These are phyloP conservation scores for Aspergillus thermomutatus DNA, from an alignment of 2,329 filamentous ascomycete species.

Conservation along the genomic window DNA sequence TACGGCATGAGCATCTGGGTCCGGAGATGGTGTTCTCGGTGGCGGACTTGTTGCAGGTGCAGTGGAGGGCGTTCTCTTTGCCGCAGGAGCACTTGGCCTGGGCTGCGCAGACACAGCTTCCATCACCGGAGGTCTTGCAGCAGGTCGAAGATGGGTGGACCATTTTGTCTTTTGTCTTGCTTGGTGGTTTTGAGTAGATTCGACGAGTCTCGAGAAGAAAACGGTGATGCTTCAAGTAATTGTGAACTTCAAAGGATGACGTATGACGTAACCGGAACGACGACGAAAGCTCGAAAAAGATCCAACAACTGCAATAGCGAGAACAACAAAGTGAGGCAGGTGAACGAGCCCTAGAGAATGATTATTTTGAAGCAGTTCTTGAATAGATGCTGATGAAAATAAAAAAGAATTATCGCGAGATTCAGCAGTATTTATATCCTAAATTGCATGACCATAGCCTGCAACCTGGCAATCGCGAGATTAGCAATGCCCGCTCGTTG, in stretches of 20 bases:
- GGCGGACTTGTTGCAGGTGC: constrained; percentile 74
- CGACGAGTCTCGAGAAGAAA: background rate
- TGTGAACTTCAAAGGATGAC: background rate
- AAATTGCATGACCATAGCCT: background rate
- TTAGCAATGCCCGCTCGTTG: constrained; percentile 25
- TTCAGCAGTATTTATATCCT: constrained; percentile 11
- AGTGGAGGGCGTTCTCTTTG: constrained; percentile 79
- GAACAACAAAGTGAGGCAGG: background rate
- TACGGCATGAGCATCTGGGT: constrained; percentile 77
- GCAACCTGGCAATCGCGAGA: background rate
- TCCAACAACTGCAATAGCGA: background rate
- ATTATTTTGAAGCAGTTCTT: background rate
- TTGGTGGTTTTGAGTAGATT: constrained; percentile 2
- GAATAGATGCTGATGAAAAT: background rate
- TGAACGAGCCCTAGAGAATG: background rate
- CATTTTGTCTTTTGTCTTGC: constrained; percentile 30
- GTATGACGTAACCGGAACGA: constrained; percentile 4
- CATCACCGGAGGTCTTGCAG: constrained; percentile 55
- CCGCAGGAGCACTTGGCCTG: constrained; percentile 80
- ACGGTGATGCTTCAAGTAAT: background rate
- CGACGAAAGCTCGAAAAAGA: background rate
- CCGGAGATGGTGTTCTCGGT: constrained; percentile 72
- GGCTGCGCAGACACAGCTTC: constrained; percentile 55
- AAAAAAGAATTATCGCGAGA: background rate
- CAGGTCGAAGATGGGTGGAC: constrained; percentile 51